A percentile compares a stretch with the other conserved stretches of the same genome.
These are phyloP conservation scores for Gossypium turneri DNA, from an alignment of 345 rosid species.

Conservation along the genomic window DNA sequence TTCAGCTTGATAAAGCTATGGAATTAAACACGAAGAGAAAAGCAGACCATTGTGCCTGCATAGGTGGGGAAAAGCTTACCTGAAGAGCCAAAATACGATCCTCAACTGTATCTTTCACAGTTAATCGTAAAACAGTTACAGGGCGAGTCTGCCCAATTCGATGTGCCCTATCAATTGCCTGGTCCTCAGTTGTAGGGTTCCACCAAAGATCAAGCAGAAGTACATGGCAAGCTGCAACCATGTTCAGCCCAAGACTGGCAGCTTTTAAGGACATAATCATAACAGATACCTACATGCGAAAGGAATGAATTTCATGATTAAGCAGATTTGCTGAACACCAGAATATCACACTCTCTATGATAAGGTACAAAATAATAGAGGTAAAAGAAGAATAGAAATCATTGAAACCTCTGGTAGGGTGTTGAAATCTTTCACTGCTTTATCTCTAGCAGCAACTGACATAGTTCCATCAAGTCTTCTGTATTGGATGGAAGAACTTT, in stretches of 20 bases:
- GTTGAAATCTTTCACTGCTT: slow-evolving; percentile 95
- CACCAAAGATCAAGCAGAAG: slow-evolving; percentile 92
- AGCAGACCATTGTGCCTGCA: not conserved
- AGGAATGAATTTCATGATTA: not conserved
- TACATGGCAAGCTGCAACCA: slow-evolving; percentile 97
- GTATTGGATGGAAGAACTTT: slow-evolving; percentile 62
- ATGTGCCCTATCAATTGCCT: slow-evolving; percentile 97
- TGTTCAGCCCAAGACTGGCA: slow-evolving; percentile 94
- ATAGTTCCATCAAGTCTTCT: slow-evolving; percentile 98
- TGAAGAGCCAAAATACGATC: slow-evolving; percentile 90
- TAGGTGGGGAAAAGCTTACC: slow-evolving; percentile 34
- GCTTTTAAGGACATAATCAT: slow-evolving; percentile 98
- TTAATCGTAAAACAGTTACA: slow-evolving; percentile 76
- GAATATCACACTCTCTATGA: not conserved
- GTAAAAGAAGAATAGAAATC: not conserved
- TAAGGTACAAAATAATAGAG: not conserved
- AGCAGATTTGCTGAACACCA: not conserved
- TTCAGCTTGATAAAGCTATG: not conserved
- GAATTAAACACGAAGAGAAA: not conserved
- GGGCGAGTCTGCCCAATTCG: slow-evolving; percentile 95
- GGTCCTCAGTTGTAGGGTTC: slow-evolving; percentile 98
- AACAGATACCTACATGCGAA: slow-evolving; percentile 61
- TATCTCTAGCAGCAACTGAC: slow-evolving; percentile 91
- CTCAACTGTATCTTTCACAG: slow-evolving; percentile 85
- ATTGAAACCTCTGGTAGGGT: slow-evolving; percentile 73